Conservation (phyloP, 768 basidiomycete genomes). For the Asterophora lycoperdoides region DNA sequence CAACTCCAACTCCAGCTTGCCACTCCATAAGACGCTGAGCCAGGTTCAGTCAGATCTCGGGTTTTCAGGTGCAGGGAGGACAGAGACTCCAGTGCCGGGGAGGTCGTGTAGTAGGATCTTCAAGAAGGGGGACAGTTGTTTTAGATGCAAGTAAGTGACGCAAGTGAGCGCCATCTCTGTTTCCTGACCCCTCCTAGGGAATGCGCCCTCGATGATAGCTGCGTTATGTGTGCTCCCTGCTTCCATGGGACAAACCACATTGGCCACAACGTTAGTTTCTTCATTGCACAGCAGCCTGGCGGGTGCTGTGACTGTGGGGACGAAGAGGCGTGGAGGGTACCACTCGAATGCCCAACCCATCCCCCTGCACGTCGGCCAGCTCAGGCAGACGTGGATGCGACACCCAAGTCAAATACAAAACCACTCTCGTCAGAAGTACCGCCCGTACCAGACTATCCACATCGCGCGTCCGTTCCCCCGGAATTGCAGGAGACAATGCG, state of each 20-base stretch:
- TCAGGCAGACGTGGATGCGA: slow-evolving; percentile 27
- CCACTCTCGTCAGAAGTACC: slow-evolving; percentile 51
- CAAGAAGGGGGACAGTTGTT: slow-evolving; percentile 88
- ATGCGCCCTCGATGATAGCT: slow-evolving; percentile 85
- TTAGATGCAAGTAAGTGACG: slow-evolving; percentile 81
- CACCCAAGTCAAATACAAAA: slow-evolving; percentile 38
- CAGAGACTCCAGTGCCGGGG: slow-evolving; percentile 59
- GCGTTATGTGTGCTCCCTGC: slow-evolving; percentile 85
- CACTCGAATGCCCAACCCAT: slow-evolving; percentile 71
- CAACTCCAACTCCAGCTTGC: slow-evolving; percentile 55
- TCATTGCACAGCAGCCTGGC: slow-evolving; percentile 86
- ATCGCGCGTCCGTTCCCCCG: slow-evolving; percentile 51
- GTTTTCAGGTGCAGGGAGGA: slow-evolving; percentile 56
- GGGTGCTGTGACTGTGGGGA: slow-evolving; percentile 97
- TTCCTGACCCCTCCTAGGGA: slow-evolving; percentile 49
- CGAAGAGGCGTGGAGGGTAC: slow-evolving; percentile 74
- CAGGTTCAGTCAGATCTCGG: slow-evolving; percentile 62
- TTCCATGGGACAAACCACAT: slow-evolving; percentile 85
- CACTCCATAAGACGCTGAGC: slow-evolving; percentile 59
- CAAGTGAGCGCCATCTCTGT: not conserved
- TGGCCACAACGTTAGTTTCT: slow-evolving; percentile 90
- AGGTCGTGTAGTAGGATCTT: slow-evolving; percentile 82
- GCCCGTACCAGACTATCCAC: slow-evolving; percentile 56
- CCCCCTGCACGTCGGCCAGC: slow-evolving; percentile 43
- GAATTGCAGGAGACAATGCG: slow-evolving; percentile 74